Conservation (phyloP, 441 rosid species). For the Capsella rubella region DNA sequence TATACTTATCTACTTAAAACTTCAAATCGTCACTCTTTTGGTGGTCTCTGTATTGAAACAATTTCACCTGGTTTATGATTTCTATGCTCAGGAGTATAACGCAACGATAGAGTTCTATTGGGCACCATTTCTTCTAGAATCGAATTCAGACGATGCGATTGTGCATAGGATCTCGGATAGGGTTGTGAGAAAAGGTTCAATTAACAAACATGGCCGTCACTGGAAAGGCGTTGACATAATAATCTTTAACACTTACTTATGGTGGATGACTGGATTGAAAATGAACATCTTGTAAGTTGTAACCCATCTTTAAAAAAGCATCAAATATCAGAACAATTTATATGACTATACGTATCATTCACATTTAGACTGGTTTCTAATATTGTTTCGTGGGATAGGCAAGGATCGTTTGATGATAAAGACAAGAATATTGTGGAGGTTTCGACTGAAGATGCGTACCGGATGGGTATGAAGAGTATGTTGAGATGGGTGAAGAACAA, state of each 20-base stretch:
- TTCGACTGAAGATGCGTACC: constrained; percentile 80
- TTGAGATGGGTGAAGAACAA: constrained; percentile 79
- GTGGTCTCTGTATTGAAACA: background rate
- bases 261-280: constrained; percentile 94
- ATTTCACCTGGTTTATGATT: background rate
- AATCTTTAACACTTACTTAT: constrained; percentile 85
- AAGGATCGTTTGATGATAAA: constrained; percentile 74
- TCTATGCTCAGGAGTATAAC: constrained; percentile 65
- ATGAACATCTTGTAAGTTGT: constrained; percentile 74
- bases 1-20: constrained; percentile 20
- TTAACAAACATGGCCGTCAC: constrained; percentile 74
- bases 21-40: background rate
- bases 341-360: background rate
- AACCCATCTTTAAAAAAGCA: background rate
- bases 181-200: constrained; percentile 77
- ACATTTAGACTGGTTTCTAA: constrained; percentile 24
- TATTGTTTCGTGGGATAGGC: constrained; percentile 48
- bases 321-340: background rate
- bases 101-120: constrained; percentile 94
- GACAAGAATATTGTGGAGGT: constrained; percentile 61
- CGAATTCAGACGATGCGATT: constrained; percentile 82
- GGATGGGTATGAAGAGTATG: constrained; percentile 83
- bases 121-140: constrained; percentile 96
- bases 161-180: constrained; percentile 79
- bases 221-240: constrained; percentile 84